Percentiles rank a stretch among this genome's conserved stretches.
Conservation (phyloP, 75 land plant genomes). For the Ceratopteris richardii region DNA sequence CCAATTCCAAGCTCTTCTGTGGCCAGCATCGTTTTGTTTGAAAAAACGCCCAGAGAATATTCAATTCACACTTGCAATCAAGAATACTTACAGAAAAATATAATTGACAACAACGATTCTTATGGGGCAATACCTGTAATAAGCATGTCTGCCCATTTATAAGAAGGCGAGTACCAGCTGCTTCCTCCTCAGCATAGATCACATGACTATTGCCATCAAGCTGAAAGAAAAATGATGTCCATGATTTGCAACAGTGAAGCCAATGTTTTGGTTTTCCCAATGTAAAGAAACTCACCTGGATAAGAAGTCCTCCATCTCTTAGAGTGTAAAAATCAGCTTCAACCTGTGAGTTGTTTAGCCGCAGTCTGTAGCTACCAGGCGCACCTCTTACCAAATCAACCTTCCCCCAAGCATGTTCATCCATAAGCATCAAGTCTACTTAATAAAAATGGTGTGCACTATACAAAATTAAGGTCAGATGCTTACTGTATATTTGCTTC, state of each 20-base stretch:
- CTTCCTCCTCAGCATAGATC: conserved; percentile 96
- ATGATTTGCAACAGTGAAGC: neutral
- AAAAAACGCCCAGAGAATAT: too few species aligned
- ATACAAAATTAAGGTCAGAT: neutral
- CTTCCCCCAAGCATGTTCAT: conserved; percentile 19
- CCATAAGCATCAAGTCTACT: neutral
- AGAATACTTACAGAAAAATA: too few species aligned
- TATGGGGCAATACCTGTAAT: too few species aligned
- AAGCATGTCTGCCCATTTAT: conserved; percentile 98
- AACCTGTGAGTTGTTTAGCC: conserved; percentile 71
- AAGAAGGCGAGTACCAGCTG: conserved; percentile 96
- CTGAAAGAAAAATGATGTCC: conserved; percentile 24
- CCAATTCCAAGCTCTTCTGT: too few species aligned
- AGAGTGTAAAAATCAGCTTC: conserved; percentile 91
- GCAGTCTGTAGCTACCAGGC: conserved; percentile 81
- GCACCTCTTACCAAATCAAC: conserved; percentile 86
- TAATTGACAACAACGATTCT: too few species aligned
- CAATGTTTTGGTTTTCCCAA: neutral
- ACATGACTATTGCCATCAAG: conserved; percentile 97
- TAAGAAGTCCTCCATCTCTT: conserved; percentile 94
- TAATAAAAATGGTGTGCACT: neutral
- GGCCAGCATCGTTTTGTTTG: too few species aligned
- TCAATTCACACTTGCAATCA: too few species aligned
- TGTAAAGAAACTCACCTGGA: conserved; percentile 52
- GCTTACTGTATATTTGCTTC: conserved; percentile 88